Evolutionary conservation across 1,284 basidiomycete species (phyloP).

Genomic region (Athelia psychrophila): DNA sequence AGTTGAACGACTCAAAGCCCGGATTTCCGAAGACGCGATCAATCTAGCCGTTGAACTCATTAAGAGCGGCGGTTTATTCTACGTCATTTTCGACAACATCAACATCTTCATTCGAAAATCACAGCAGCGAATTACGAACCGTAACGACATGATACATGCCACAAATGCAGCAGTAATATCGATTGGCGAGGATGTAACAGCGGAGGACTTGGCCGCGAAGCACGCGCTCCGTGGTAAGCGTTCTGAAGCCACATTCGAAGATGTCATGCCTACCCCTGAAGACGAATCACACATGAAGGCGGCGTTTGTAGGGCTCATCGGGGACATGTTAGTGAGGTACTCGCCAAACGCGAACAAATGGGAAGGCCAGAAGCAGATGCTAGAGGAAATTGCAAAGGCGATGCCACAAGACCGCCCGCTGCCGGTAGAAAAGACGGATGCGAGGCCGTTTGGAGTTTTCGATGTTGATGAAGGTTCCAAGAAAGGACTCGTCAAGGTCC

Average conservation of each 20-base stretch:
- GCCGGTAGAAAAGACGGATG: conserved; percentile 5
- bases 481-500: conserved; percentile 10
- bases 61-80: conserved; percentile 2
- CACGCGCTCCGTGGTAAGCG: conserved; percentile 6
- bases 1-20: conserved; percentile 9
- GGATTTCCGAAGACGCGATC: conserved; percentile 12
- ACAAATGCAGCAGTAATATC: conserved; percentile 11
- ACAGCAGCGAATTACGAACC: conserved; percentile 13
- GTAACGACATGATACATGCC: conserved; percentile 14
- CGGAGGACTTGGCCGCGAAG: conserved; percentile 2
- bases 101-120: conserved; percentile 13
- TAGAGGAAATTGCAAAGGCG: background rate
- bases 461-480: conserved; percentile 14
- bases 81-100: conserved; percentile 16
- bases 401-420: conserved; percentile 7
- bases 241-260: background rate
- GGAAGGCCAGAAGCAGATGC: background rate
- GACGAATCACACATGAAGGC: conserved; percentile 4
- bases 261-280: conserved; percentile 4
- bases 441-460: conserved; percentile 9
- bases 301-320: conserved; percentile 6
- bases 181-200: background rate
- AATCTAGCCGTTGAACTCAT: conserved; percentile 8
- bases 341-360: conserved; percentile 5
- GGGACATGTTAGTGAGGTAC: conserved; percentile 7